These are phyloP conservation scores for Talaromyces sp. DNA, from an alignment of 2,329 filamentous ascomycete genomes.

Conservation along the genomic window DNA sequence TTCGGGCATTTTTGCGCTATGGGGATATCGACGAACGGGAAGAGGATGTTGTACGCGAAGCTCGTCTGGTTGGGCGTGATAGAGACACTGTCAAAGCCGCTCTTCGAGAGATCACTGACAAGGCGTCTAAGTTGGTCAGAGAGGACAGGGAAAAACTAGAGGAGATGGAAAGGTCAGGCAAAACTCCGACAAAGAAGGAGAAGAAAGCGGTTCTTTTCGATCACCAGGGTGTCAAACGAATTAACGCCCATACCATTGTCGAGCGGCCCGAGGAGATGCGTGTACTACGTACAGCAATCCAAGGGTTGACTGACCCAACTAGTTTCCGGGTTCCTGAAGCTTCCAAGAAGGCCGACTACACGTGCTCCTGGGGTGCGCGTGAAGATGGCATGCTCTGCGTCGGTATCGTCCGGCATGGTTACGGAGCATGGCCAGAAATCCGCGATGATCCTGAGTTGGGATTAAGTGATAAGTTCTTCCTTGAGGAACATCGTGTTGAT, in stretches of 20 bases:
- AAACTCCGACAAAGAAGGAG: constrained; percentile 89
- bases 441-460: constrained; percentile 85
- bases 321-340: constrained; percentile 87
- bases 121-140: constrained; percentile 64
- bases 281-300: constrained; percentile 72
- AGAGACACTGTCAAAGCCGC: constrained; percentile 72
- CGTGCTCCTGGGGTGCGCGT: constrained; percentile 83
- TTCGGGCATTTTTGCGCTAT: constrained; percentile 85
- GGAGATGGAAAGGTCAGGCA: constrained; percentile 68
- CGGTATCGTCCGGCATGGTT: constrained; percentile 88
- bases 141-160: constrained; percentile 66
- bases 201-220: constrained; percentile 96
- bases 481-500: constrained; percentile 97
- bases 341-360: constrained; percentile 87
- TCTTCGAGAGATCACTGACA: constrained; percentile 74
- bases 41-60: constrained; percentile 83
- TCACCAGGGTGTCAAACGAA: constrained; percentile 85
- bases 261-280: constrained; percentile 87
- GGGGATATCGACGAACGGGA: constrained; percentile 84
- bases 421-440: constrained; percentile 92
- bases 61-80: constrained; percentile 79
- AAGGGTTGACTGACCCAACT: constrained; percentile 61
- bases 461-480: constrained; percentile 85
- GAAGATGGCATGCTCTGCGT: constrained; percentile 97
- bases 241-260: constrained; percentile 92